A percentile compares a stretch with the other conserved stretches of the same genome.
phyloP scores from a whole-genome alignment of 768 basidiomycete species.

The Suillus paluster region DNA sequence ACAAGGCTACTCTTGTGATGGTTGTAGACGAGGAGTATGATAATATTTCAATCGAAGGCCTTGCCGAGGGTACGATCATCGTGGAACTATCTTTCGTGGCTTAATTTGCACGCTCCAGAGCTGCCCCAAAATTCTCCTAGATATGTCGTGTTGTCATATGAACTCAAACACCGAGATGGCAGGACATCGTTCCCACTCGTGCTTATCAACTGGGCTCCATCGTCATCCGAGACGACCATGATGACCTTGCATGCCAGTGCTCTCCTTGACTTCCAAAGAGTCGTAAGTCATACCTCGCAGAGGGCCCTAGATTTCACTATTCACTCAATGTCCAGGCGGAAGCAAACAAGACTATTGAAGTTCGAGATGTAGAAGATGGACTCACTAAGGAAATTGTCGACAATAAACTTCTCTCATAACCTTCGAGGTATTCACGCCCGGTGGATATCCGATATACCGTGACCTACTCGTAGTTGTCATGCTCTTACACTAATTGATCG shows the following conservation, averaged over 20 bases:
- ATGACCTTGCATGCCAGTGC: constrained; percentile 86
- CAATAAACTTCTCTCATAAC: constrained; percentile 48
- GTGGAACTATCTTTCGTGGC: constrained; percentile 7
- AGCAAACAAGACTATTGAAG: constrained; percentile 79
- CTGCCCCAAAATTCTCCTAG: constrained; percentile 87
- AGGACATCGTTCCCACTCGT: constrained; percentile 85
- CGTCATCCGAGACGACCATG: constrained; percentile 73
- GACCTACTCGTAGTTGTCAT: background rate
- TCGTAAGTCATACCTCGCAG: constrained; percentile 52
- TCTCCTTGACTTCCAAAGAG: constrained; percentile 76
- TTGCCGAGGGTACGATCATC: constrained; percentile 72
- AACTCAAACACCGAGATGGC: constrained; percentile 79
- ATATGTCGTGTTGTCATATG: constrained; percentile 85
- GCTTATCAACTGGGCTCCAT: constrained; percentile 88
- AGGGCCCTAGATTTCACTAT: background rate
- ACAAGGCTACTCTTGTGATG: constrained; percentile 81
- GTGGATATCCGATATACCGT: background rate
- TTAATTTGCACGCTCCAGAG: constrained; percentile 48
- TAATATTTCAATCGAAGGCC: constrained; percentile 76
- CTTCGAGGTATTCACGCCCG: background rate
- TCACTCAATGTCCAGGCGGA: constrained; percentile 56
- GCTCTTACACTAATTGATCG: background rate
- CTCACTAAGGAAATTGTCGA: constrained; percentile 78
- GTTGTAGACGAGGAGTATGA: constrained; percentile 84
- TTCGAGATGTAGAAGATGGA: constrained; percentile 80